Evolutionary conservation across 441 rosid genomes (phyloP), one percentile per base, ranked within the genome.

Genomic region (Adansonia rubrostipa): DNA sequence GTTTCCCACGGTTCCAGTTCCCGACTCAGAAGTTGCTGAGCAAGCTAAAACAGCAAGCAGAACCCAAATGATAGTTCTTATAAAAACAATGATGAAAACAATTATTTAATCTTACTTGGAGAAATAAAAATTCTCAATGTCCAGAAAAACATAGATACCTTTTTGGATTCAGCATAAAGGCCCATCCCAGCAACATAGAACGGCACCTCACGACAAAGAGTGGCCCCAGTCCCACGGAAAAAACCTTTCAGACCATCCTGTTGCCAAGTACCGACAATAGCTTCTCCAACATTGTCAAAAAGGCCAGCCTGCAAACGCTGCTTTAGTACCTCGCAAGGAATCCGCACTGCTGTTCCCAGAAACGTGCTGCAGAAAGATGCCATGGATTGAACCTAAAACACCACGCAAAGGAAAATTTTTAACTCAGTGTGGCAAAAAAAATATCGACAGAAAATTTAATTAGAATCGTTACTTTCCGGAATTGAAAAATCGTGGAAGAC

Each of bases 251-350:
- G 86, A 78, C 99, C 98, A 82, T 94, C 99, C 82, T 89, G 96
- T 28, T 88, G 88, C 99, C 98, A 96, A 7, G 99, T 94, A 66
- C 96, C 98, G 66, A 90, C 82, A 44, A 96, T 82, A 67, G 98
- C 99, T 85, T 94, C 93, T 71, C 98, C 98, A 0, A 94, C 98
- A 82, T 93, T 93, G 82, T 94, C 87, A 61, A 88, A 96, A 78
- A 96, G 79, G 69, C 95, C 95, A 33, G 99, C 99, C 81, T 96
- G 98, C 80, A 91, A 88, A 44, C 99, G 92, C 87, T 96, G 98
- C 90, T 96, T 96, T 84, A 96, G 84, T 80, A 96, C 99, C 84
- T 96, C 99, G 67, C 98, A 93, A 2, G 99, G 99, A 72, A 96
- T 92, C 79, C 99, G 89, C 65, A 92, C 92, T 63, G 94, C 96